A percentile compares a stretch with the other conserved stretches of the same genome.
Conservation (phyloP, 2,329 filamentous ascomycete genomes). For the Scedosporium boydii region DNA sequence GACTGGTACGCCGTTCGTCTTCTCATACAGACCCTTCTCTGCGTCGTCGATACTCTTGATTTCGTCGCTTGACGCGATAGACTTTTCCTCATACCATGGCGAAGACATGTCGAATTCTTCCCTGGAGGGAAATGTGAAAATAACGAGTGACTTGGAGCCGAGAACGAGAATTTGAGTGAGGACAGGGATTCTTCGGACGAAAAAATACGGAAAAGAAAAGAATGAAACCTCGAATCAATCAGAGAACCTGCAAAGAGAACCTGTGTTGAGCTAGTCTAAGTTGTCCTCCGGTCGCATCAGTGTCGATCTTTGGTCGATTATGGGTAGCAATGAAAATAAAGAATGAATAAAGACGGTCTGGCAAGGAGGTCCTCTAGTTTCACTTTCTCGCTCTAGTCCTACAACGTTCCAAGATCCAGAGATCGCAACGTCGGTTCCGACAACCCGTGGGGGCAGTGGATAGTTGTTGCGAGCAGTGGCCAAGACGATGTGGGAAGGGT, state of each 20-base stretch:
- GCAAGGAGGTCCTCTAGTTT: not conserved
- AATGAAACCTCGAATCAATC: too few species aligned
- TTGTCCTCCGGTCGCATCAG: too few species aligned
- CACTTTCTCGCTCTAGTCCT: not conserved
- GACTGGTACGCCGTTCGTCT: constrained; percentile 14
- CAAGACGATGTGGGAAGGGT: not conserved
- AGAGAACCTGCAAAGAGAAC: too few species aligned
- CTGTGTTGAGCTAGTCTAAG: too few species aligned
- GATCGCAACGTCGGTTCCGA: not conserved
- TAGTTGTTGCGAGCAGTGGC: not conserved
- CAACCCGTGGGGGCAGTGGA: not conserved
- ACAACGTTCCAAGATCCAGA: constrained; percentile 1
- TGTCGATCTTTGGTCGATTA: not conserved
- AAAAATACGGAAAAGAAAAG: too few species aligned
- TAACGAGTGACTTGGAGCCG: not conserved
- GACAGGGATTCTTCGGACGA: too few species aligned
- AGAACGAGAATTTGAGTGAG: not conserved
- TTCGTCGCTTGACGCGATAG: not conserved
- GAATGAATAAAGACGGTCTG: not conserved
- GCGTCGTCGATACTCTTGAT: constrained; percentile 17
- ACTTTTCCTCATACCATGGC: not conserved
- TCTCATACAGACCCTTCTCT: constrained; percentile 25
- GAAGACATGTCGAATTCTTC: constrained; percentile 1
- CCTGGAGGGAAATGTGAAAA: not conserved
- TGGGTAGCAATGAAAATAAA: not conserved